Percentiles rank a stretch among this genome's conserved stretches.
phyloP scores from a whole-genome alignment of 2,329 filamentous ascomycete genomes.

The Mycosphaerella sp. region DNA sequence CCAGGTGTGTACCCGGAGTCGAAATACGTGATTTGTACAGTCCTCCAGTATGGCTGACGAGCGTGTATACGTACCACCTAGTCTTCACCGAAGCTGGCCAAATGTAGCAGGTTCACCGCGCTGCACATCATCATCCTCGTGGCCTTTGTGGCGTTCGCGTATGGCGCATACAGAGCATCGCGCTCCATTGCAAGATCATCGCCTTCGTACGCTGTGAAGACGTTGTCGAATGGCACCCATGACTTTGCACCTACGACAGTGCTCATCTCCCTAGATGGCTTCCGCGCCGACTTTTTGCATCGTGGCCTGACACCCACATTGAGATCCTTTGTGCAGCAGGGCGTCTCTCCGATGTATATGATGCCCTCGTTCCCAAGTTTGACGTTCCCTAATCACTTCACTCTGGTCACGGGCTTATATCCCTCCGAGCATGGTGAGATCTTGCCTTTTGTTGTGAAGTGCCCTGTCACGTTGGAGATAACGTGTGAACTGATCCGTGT shows the following conservation, averaged over 20 bases:
- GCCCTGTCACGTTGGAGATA: too few species aligned
- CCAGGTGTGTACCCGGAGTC: slow-evolving; percentile 20
- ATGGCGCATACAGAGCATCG: slow-evolving; percentile 53
- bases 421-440: slow-evolving; percentile 73
- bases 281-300: slow-evolving; percentile 86
- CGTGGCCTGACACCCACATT: slow-evolving; percentile 77
- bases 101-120: slow-evolving; percentile 36
- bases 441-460: background rate
- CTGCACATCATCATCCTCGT: slow-evolving; percentile 44
- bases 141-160: slow-evolving; percentile 50
- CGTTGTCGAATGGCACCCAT: slow-evolving; percentile 72
- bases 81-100: slow-evolving; percentile 30
- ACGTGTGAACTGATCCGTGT: background rate
- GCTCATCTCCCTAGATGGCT: slow-evolving; percentile 88
- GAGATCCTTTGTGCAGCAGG: slow-evolving; percentile 68
- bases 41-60: background rate
- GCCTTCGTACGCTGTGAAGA: slow-evolving; percentile 17
- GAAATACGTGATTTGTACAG: background rate
- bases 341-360: slow-evolving; percentile 85
- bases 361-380: slow-evolving; percentile 89
- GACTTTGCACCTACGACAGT: slow-evolving; percentile 88
- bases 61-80: background rate
- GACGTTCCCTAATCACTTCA: slow-evolving; percentile 93
- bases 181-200: slow-evolving; percentile 12
- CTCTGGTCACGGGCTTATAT: slow-evolving; percentile 82